Conservation (phyloP, 768 basidiomycete genomes). For the Cyathus striatus region DNA sequence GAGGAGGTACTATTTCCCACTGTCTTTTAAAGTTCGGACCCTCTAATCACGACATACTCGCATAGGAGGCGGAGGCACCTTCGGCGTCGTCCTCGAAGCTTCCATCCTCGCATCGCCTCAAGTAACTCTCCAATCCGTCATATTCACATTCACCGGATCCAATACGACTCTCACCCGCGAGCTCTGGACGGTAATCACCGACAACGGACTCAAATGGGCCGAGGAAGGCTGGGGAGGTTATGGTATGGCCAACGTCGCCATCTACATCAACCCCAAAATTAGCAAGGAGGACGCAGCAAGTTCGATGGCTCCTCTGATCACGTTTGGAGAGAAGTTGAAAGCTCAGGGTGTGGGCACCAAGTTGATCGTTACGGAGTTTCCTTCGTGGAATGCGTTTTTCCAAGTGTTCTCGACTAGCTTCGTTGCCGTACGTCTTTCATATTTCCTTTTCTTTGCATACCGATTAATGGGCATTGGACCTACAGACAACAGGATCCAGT, state of each 20-base stretch:
- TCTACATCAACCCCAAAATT: constrained; percentile 41
- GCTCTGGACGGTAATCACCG: constrained; percentile 29
- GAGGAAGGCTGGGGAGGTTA: constrained; percentile 46
- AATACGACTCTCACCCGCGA: constrained; percentile 20
- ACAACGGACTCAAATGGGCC: constrained; percentile 36
- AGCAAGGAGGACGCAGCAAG: constrained; percentile 25
- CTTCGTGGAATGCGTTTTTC: constrained; percentile 36
- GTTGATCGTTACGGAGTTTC: constrained; percentile 31
- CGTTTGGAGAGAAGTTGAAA: constrained; percentile 24
- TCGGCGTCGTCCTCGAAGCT: constrained; percentile 35
- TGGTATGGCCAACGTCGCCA: constrained; percentile 27
- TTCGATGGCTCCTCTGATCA: constrained; percentile 37
- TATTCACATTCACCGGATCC: constrained; percentile 20
- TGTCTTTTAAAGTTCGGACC: not conserved
- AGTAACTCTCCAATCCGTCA: constrained; percentile 29
- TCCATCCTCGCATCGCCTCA: constrained; percentile 8
- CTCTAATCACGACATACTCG: not conserved
- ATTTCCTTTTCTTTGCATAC: not conserved
- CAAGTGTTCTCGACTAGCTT: constrained; percentile 27
- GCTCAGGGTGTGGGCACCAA: constrained; percentile 17
- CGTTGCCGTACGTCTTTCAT: constrained; percentile 27
- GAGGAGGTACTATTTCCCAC: constrained; percentile 26
- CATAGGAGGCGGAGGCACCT: constrained; percentile 40
- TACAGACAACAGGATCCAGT: constrained; percentile 32
- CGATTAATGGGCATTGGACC: constrained; percentile 2